These are phyloP conservation scores for Setaria italica DNA, from an alignment of 202 grass and related monocot species.

Conservation along the genomic window DNA sequence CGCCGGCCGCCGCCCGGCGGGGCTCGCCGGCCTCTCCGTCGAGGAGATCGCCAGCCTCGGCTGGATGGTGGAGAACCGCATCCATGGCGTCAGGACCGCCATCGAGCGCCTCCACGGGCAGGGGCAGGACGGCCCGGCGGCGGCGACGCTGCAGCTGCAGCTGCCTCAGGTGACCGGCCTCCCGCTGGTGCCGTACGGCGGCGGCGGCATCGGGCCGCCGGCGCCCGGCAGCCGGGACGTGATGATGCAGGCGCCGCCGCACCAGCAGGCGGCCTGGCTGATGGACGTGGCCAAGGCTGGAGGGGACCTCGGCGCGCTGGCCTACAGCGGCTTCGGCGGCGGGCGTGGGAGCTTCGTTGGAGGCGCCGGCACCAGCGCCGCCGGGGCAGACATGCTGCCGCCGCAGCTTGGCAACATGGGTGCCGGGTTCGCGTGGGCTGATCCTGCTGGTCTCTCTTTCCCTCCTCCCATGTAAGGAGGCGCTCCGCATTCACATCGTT, in stretches of 20 bases:
- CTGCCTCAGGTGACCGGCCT: neutral
- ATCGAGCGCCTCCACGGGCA: slow-evolving; percentile 12
- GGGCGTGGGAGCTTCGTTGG: neutral
- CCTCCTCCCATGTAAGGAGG: slow-evolving; percentile 33
- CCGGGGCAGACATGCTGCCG: slow-evolving; percentile 11
- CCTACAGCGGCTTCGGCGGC: neutral
- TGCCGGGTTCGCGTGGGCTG: neutral
- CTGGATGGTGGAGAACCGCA: slow-evolving; percentile 20
- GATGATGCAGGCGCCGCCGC: neutral
- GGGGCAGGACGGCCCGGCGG: neutral
- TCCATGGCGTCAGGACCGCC: slow-evolving; percentile 10
- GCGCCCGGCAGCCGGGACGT: neutral
- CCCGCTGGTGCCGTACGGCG: neutral
- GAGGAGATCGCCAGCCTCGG: slow-evolving; percentile 51
- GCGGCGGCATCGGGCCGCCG: neutral
- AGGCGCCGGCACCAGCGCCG: neutral
- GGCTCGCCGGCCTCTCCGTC: neutral
- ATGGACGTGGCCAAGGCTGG: slow-evolving; percentile 8
- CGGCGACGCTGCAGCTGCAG: neutral
- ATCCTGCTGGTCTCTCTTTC: neutral
- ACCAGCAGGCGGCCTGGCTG: neutral
- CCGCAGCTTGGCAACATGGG: neutral
- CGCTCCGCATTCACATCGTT: neutral
- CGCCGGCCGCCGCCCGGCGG: neutral
- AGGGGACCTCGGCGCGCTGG: slow-evolving; percentile 23